These are phyloP conservation scores for Domatiomyces globalis DNA, from an alignment of 2,329 filamentous ascomycete species.

Conservation along the genomic window DNA sequence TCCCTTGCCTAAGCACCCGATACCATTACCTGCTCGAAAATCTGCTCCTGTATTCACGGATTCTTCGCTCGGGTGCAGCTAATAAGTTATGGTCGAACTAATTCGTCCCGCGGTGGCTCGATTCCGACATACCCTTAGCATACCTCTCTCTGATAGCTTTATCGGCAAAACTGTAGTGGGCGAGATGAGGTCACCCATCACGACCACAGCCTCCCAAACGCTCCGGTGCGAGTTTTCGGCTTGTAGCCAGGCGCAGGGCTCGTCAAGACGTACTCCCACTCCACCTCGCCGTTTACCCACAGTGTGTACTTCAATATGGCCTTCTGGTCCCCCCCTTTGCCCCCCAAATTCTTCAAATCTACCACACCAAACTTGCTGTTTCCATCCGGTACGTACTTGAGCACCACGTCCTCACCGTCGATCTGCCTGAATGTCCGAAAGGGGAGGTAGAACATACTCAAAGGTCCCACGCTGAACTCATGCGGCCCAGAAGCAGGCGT, in stretches of 20 bases:
- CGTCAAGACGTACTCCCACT: constrained; percentile 47
- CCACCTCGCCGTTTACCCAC: constrained; percentile 66
- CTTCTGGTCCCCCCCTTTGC: constrained; percentile 30
- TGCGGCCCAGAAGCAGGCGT: constrained; percentile 40
- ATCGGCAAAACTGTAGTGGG: too few relatives aligned
- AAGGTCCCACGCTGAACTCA: constrained; percentile 80
- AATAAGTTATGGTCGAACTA: neutral
- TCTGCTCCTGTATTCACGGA: neutral
- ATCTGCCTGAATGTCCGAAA: constrained; percentile 68
- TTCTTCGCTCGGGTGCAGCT: neutral
- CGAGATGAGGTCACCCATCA: neutral
- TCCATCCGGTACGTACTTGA: constrained; percentile 71
- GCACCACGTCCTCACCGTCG: constrained; percentile 65
- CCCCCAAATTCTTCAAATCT: constrained; percentile 50
- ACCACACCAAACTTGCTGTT: constrained; percentile 80
- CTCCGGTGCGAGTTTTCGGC: neutral
- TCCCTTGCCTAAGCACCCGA: neutral
- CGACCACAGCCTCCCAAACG: neutral
- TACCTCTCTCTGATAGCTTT: too few relatives aligned
- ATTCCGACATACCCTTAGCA: too few relatives aligned
- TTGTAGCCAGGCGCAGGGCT: constrained; percentile 19
- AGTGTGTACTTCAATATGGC: constrained; percentile 67
- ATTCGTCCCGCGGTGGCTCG: too few relatives aligned
- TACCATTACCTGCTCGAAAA: too few relatives aligned
- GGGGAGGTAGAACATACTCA: constrained; percentile 90